phyloP scores from a whole-genome alignment of 2,329 filamentous ascomycete genomes.

The Fusarium scirpi region DNA sequence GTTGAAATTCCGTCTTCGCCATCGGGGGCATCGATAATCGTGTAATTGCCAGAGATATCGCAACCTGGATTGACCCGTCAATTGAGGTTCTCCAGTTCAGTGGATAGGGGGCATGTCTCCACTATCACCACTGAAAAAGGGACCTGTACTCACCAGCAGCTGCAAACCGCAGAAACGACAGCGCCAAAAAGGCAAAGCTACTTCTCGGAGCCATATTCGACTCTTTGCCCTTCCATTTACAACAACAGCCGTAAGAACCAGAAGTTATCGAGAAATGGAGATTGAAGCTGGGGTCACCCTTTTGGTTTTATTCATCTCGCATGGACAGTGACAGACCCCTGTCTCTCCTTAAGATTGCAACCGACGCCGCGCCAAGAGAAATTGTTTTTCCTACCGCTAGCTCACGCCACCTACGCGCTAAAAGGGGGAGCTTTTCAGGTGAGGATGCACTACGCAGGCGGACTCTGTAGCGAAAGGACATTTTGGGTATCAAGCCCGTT shows the following conservation, averaged over 20 bases:
- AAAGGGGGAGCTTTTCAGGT: conserved; percentile 19
- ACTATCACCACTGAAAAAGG: not conserved
- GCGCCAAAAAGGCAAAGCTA: conserved; percentile 42
- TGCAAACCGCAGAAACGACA: conserved; percentile 41
- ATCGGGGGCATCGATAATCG: conserved; percentile 43
- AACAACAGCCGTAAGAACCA: conserved; percentile 17
- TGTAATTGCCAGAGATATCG: conserved; percentile 46
- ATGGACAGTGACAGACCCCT: conserved; percentile 18
- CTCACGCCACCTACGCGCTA: conserved; percentile 43
- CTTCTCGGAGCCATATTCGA: conserved; percentile 43
- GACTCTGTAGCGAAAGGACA: not conserved
- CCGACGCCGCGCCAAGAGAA: conserved; percentile 28
- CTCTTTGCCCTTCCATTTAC: conserved; percentile 38
- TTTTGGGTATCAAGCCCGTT: conserved; percentile 30
- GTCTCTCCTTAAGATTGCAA: conserved; percentile 28
- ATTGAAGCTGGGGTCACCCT: conserved; percentile 1
- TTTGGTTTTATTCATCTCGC: conserved; percentile 47
- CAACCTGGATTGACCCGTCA: conserved; percentile 37
- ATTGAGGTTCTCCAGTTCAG: not conserved
- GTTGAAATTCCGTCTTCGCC: conserved; percentile 38
- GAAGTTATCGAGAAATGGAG: conserved; percentile 15
- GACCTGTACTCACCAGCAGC: conserved; percentile 39
- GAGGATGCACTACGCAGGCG: not conserved
- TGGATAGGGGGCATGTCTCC: not conserved
- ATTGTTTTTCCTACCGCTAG: conserved; percentile 33